Evolutionary conservation across 2,329 filamentous ascomycete species (phyloP).

Genomic region (Penicillium psychrosexuale): DNA sequence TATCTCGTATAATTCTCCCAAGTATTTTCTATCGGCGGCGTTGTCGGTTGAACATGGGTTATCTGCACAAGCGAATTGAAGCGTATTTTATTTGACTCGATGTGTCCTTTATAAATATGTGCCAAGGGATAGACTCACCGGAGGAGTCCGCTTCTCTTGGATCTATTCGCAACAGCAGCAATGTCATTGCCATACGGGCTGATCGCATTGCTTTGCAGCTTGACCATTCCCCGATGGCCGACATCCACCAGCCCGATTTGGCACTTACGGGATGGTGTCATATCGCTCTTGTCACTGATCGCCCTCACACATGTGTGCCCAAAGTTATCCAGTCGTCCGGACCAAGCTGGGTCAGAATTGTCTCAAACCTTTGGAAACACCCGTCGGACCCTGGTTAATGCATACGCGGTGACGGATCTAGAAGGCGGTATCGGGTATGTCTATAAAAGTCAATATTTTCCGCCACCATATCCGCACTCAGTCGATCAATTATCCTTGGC

Average conservation of each 20-base stretch:
- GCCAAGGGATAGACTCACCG: not conserved
- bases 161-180: not conserved
- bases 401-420: conserved; percentile 42
- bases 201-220: not conserved
- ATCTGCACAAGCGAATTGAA: conserved; percentile 7
- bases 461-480: too few species aligned
- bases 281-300: not conserved
- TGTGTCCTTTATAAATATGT: not conserved
- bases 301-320: not conserved
- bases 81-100: not conserved
- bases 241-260: not conserved
- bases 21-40: conserved; percentile 1
- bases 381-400: conserved; percentile 62
- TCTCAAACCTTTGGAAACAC: conserved; percentile 53
- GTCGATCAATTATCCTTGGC: too few species aligned
- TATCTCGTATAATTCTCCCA: not conserved
- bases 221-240: not conserved
- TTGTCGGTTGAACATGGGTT: conserved; percentile 2
- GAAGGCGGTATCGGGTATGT: too few species aligned
- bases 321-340: not conserved
- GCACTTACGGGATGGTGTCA: not conserved
- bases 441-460: too few species aligned
- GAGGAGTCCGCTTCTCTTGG: not conserved
- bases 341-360: conserved; percentile 41
- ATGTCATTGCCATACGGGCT: too few species aligned